These are phyloP conservation scores for Echria macrotheca DNA, from an alignment of 495 filamentous ascomycete species.

Conservation along the genomic window DNA sequence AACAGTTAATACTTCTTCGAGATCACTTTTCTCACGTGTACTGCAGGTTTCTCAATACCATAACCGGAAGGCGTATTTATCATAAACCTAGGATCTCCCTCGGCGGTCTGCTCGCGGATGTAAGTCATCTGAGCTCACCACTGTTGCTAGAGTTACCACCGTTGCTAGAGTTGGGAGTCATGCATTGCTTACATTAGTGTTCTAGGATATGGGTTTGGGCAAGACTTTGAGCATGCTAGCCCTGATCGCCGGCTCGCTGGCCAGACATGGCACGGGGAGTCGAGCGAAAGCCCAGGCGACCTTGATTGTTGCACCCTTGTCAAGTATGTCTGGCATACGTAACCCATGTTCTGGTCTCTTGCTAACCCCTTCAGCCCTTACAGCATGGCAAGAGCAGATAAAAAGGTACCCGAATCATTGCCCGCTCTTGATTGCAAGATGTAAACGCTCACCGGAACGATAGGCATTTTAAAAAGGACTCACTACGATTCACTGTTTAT, in stretches of 20 bases:
- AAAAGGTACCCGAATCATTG: too few relatives aligned
- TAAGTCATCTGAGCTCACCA: too few relatives aligned
- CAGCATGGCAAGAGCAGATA: neutral
- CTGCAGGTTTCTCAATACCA: too few relatives aligned
- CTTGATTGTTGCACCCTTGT: conserved; percentile 37
- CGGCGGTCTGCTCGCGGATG: conserved; percentile 40
- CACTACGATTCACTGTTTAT: conserved; percentile 26
- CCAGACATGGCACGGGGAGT: conserved; percentile 12
- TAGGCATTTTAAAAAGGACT: conserved; percentile 28
- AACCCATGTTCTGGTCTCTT: neutral
- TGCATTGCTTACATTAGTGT: too few relatives aligned
- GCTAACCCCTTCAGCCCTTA: neutral
- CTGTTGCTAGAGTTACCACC: too few relatives aligned
- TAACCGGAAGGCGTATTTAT: too few relatives aligned
- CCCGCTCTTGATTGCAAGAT: too few relatives aligned
- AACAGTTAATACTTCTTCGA: too few relatives aligned
- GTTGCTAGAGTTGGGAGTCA: too few relatives aligned
- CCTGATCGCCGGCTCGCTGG: conserved; percentile 26
- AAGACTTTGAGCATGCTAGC: conserved; percentile 40
- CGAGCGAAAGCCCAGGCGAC: conserved; percentile 28
- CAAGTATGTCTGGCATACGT: conserved; percentile 25
- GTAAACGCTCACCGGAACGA: conserved; percentile 21
- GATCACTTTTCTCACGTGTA: too few relatives aligned
- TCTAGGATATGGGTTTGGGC: conserved; percentile 48
- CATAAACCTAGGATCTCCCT: too few relatives aligned